Conservation (phyloP, 805 yeast genomes). For the Ogataea populi-albae region DNA sequence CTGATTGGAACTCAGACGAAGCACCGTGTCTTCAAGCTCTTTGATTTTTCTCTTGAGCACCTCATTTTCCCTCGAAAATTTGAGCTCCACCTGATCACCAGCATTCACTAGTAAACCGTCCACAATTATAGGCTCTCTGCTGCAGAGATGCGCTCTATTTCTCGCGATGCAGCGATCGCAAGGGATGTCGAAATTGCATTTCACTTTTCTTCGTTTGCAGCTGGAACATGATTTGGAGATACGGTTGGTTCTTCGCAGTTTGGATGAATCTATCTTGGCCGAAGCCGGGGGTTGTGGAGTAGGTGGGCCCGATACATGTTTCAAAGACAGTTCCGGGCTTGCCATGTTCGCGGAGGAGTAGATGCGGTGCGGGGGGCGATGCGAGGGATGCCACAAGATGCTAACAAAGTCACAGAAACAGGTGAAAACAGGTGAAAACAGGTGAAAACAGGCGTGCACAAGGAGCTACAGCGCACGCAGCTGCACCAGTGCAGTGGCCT, state of each 20-base stretch:
- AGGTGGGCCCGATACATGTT: no score
- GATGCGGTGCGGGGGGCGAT: no score
- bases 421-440: no score
- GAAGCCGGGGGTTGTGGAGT: no score
- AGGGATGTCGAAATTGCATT: slow-evolving; percentile 47
- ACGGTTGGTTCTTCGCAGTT: slow-evolving; percentile 30
- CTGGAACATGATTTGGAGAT: slow-evolving; percentile 43
- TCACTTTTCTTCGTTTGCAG: slow-evolving; percentile 46
- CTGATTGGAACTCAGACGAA: slow-evolving; percentile 7
- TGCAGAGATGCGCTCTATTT: slow-evolving; percentile 31
- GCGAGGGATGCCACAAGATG: no score
- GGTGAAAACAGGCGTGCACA: no score
- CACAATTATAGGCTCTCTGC: slow-evolving; percentile 33
- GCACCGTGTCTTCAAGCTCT: slow-evolving; percentile 25
- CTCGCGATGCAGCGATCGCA: slow-evolving; percentile 42
- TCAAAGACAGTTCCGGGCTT: no score
- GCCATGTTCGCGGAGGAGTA: no score
- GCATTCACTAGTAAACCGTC: slow-evolving; percentile 32
- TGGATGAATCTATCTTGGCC: slow-evolving; percentile 12
- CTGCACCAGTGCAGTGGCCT: no score
- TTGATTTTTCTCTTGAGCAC: slow-evolving; percentile 25
- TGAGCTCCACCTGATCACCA: slow-evolving; percentile 22
- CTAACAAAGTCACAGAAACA: no score
- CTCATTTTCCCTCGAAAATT: slow-evolving; percentile 29
- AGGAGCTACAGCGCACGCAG: no score